These are phyloP conservation scores for Plasmopara viticola DNA, from an alignment of 352 stramenopile species.

Conservation along the genomic window DNA sequence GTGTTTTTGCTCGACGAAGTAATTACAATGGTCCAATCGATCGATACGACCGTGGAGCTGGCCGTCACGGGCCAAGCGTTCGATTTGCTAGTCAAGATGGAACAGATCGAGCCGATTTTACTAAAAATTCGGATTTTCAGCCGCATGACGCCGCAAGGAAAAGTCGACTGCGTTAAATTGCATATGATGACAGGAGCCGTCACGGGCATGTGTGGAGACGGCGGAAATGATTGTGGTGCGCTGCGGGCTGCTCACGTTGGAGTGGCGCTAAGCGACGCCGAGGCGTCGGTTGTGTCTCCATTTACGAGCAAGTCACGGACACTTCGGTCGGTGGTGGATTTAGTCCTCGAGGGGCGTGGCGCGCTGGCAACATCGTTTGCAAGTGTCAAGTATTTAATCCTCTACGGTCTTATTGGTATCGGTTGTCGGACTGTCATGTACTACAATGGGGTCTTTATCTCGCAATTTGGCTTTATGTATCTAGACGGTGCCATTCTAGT, in stretches of 20 bases:
- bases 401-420: slow-evolving; percentile 83
- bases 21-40: slow-evolving; percentile 28
- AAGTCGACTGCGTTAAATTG: slow-evolving; percentile 68
- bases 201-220: slow-evolving; percentile 80
- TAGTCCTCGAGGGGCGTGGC: slow-evolving; percentile 76
- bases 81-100: slow-evolving; percentile 57
- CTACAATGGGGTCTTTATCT: slow-evolving; percentile 83
- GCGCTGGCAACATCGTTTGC: slow-evolving; percentile 76
- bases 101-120: slow-evolving; percentile 52
- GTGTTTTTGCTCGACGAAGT: slow-evolving; percentile 46
- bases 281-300: slow-evolving; percentile 83
- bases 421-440: slow-evolving; percentile 82
- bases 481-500: slow-evolving; percentile 76
- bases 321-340: slow-evolving; percentile 68
- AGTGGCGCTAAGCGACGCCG: slow-evolving; percentile 83
- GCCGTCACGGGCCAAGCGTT: slow-evolving; percentile 72
- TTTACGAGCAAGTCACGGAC: slow-evolving; percentile 85
- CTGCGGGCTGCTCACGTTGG: slow-evolving; percentile 88
- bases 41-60: slow-evolving; percentile 40
- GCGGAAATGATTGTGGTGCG: slow-evolving; percentile 89
- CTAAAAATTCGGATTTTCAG: slow-evolving; percentile 74
- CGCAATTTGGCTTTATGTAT: slow-evolving; percentile 83
- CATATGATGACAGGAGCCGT: slow-evolving; percentile 59
- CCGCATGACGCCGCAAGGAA: slow-evolving; percentile 67
- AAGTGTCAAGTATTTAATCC: slow-evolving; percentile 85